Evolutionary conservation across 176 grass and related monocot species (phyloP), one percentile per base, ranked within the genome.

Genomic region (Avena insularis): DNA sequence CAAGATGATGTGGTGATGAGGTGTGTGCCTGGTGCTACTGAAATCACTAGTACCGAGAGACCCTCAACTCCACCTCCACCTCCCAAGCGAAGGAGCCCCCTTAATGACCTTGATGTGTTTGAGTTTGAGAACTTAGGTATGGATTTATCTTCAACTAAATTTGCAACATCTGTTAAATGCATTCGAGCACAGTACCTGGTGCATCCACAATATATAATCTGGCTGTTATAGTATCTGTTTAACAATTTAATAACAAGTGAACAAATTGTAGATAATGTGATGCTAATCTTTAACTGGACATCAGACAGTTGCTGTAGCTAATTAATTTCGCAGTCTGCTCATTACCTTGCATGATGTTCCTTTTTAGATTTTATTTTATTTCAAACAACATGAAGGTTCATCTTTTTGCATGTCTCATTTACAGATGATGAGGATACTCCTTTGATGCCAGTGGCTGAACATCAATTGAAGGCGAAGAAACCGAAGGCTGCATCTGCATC

Each of bases 351-450:
- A 25, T 17, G 21, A 13, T 53, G 51, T 7, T 75, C 46, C 46
- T 50, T 27, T 27, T 75, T 12, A 51, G 23, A 75, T 79, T 45
- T 62, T 62, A 60, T 21, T 23, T 61, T 36, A 36, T 53, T 69
- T 82, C 33, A 11, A 12, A 65, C 76, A 65, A 53, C 33, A 23
- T 65, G 12, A 56, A 79, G 17, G 56, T 69, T 81, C 27, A 61
- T 14, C n/a, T 82, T 83, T 83, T 54, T 62, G 53, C 10, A 43
- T 75, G 76, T 85, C 71, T 81, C 3, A 74, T 82, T 80, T 88
- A 70, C 82, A 93, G 91, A 87, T 82, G 94, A 93, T 0, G 86
- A 90, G 49, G 73, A 92, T 1, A 88, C 72, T 82, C 55, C 75
- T 88, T 87, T 89, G 67, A 20, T 92, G 75, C 82, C 85, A 21